Conservation (phyloP, 306 rosid species). For the Oxytropis ochrocephala region DNA sequence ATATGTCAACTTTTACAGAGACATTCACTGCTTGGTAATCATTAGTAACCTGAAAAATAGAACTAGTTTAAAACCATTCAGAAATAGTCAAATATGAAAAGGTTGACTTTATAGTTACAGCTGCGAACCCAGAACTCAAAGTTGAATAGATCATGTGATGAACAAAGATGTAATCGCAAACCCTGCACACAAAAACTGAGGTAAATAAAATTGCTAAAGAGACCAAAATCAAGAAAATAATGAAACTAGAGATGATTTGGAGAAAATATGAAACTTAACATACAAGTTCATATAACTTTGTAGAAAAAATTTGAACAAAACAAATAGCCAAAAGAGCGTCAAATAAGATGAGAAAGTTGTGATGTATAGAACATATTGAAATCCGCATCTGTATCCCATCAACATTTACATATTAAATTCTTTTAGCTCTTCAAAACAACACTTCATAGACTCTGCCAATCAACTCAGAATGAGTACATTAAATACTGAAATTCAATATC, state of each 20-base stretch:
- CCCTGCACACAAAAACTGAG: slow-evolving; percentile 53
- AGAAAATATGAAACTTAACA: background rate
- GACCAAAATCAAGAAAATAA: background rate
- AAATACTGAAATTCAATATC: slow-evolving; percentile 1
- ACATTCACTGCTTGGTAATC: slow-evolving; percentile 96
- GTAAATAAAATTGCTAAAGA: background rate
- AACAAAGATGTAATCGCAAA: slow-evolving; percentile 80
- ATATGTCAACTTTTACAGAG: slow-evolving; percentile 66
- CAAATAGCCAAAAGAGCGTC: background rate
- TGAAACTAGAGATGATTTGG: background rate
- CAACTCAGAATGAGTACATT: background rate
- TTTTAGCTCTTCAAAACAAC: background rate
- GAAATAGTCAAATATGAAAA: slow-evolving; percentile 26
- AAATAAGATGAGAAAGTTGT: background rate
- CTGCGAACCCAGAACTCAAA: slow-evolving; percentile 90
- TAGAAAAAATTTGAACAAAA: background rate
- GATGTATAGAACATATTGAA: background rate
- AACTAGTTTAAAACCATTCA: slow-evolving; percentile 25
- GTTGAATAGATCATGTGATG: slow-evolving; percentile 96
- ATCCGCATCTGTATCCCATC: background rate
- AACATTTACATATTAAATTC: background rate
- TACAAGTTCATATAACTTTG: background rate
- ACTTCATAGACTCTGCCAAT: background rate
- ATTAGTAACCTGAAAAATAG: slow-evolving; percentile 73
- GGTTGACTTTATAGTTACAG: slow-evolving; percentile 25